A percentile compares a stretch with the other conserved stretches of the same genome.
Evolutionary conservation across 306 rosid species (phyloP).

Genomic region (Vigna angularis): DNA sequence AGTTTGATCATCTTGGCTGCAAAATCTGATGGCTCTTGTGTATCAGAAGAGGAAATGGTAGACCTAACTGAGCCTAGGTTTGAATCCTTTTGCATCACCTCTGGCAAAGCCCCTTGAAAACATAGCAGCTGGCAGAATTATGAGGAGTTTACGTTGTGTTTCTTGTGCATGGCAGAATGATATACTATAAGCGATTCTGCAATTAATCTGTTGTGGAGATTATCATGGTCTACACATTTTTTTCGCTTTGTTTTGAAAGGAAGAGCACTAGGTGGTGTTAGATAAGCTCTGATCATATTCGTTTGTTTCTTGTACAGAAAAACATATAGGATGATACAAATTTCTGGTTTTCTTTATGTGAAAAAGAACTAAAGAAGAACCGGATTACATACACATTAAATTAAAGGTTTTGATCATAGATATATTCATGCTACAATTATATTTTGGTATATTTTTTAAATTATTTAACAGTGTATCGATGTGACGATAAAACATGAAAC

Average conservation of each 20-base stretch:
- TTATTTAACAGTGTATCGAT: too few relatives aligned
- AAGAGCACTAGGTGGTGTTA: conserved; percentile 43
- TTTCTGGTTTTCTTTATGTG: conserved; percentile 42
- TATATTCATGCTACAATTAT: conserved; percentile 33
- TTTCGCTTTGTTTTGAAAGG: conserved; percentile 30
- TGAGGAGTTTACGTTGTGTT: conserved; percentile 1
- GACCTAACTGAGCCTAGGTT: conserved; percentile 93
- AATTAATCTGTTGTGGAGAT: conserved; percentile 33
- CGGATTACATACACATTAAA: conserved; percentile 33
- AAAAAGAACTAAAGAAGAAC: conserved; percentile 11
- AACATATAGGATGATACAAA: conserved; percentile 44
- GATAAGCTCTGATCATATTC: conserved; percentile 43
- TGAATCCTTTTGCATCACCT: conserved; percentile 75
- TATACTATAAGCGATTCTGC: conserved; percentile 33
- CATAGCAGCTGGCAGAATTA: not conserved
- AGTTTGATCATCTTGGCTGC: conserved; percentile 65
- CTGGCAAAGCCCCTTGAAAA: conserved; percentile 50
- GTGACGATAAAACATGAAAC: too few relatives aligned
- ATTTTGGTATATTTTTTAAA: too few relatives aligned
- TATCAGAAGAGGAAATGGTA: conserved; percentile 71
- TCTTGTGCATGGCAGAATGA: conserved; percentile 13
- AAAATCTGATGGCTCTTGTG: conserved; percentile 53
- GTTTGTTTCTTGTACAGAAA: conserved; percentile 64
- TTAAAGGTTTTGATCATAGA: conserved; percentile 25
- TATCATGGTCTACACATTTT: conserved; percentile 16